These are phyloP conservation scores for Cardamine chenopodiifolia DNA, from an alignment of 345 rosid species.

Conservation along the genomic window DNA sequence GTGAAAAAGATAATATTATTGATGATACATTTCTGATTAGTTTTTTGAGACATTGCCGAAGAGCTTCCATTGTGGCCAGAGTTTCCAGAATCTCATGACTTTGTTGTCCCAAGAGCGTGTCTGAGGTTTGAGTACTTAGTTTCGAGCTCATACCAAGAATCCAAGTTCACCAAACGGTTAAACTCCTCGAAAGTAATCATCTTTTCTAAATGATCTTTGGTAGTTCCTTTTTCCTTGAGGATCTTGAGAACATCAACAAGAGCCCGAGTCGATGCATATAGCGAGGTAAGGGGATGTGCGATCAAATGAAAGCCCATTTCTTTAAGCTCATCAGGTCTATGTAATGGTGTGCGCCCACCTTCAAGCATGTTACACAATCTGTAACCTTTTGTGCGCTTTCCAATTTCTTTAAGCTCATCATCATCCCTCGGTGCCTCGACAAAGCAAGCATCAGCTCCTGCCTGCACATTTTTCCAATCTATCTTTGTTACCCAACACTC, in stretches of 20 bases:
- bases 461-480: slow-evolving; percentile 24
- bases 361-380: slow-evolving; percentile 60
- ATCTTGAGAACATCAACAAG: slow-evolving; percentile 52
- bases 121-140: slow-evolving; percentile 45
- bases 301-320: slow-evolving; percentile 53
- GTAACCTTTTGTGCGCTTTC: slow-evolving; percentile 48
- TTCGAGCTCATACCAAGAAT: slow-evolving; percentile 56
- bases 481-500: background rate
- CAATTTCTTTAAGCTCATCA: slow-evolving; percentile 48
- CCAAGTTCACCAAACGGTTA: slow-evolving; percentile 51
- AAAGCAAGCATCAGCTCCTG: slow-evolving; percentile 53
- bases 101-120: slow-evolving; percentile 37
- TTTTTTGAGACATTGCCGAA: background rate
- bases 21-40: slow-evolving; percentile 1
- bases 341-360: slow-evolving; percentile 61
- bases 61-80: background rate
- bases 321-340: slow-evolving; percentile 57
- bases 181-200: slow-evolving; percentile 57
- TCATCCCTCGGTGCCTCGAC: slow-evolving; percentile 58
- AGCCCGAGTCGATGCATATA: slow-evolving; percentile 53
- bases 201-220: slow-evolving; percentile 47
- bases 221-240: slow-evolving; percentile 52
- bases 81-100: slow-evolving; percentile 15
- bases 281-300: slow-evolving; percentile 38
- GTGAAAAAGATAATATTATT: slow-evolving; percentile 26